Evolutionary conservation across 352 stramenopile species (phyloP).

Genomic region (Phytophthora nicotianae): DNA sequence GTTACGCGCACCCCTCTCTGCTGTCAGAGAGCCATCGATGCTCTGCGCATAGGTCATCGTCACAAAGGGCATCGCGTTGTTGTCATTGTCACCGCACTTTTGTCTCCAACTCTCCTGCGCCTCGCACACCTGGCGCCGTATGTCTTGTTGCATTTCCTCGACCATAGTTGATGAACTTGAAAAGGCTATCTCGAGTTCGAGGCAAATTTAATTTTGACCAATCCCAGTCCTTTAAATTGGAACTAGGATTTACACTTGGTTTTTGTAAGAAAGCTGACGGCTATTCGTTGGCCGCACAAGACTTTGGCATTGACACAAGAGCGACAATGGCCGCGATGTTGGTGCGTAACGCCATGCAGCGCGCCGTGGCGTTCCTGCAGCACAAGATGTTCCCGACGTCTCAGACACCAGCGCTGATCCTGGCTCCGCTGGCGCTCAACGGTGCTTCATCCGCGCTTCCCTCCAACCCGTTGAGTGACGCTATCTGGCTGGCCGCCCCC

Average conservation of each 20-base stretch:
- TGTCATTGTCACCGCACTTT: not conserved
- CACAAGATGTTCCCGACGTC: constrained; percentile 48
- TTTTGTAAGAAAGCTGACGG: constrained; percentile 3
- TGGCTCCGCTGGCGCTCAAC: constrained; percentile 37
- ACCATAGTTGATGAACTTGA: constrained; percentile 4
- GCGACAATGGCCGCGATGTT: constrained; percentile 57
- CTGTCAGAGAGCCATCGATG: constrained; percentile 85
- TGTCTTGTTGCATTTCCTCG: constrained; percentile 26
- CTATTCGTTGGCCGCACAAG: constrained; percentile 31
- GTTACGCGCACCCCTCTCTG: constrained; percentile 48
- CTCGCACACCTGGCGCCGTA: constrained; percentile 35
- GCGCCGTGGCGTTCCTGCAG: constrained; percentile 63
- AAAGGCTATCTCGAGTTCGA: too few relatives aligned
- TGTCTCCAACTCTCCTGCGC: constrained; percentile 33
- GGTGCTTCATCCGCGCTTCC: constrained; percentile 36
- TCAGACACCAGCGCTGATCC: constrained; percentile 37
- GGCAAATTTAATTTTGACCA: constrained; percentile 12
- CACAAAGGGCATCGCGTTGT: constrained; percentile 44
- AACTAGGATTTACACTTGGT: constrained; percentile 2
- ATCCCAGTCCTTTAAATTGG: not conserved
- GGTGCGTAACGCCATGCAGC: constrained; percentile 75
- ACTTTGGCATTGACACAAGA: constrained; percentile 27
- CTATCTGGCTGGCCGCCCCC: constrained; percentile 81
- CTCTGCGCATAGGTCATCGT: constrained; percentile 92
- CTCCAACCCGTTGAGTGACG: constrained; percentile 66